A percentile compares a stretch with the other conserved stretches of the same genome.
Conservation (phyloP, 2,329 filamentous ascomycete genomes). For the Diaporthe sp. region DNA sequence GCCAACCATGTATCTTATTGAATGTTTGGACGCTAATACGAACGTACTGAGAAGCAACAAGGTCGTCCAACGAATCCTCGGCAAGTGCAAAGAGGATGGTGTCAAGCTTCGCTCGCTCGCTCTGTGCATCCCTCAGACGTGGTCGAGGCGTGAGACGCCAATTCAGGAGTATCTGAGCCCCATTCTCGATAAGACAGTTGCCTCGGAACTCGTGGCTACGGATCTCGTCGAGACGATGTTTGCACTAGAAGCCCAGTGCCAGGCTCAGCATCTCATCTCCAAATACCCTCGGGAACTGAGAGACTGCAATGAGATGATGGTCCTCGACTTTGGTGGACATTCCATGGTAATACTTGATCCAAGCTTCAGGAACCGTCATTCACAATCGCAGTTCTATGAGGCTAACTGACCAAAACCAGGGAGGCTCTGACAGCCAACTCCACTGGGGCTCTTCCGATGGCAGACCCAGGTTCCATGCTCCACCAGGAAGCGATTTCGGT, state of each 20-base stretch:
- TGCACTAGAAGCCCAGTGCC: conserved; percentile 21
- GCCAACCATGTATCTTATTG: no score
- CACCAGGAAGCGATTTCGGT: conserved; percentile 22
- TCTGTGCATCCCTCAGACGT: conserved; percentile 22
- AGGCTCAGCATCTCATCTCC: conserved; percentile 3
- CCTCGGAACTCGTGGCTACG: background rate
- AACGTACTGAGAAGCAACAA: background rate
- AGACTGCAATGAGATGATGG: background rate
- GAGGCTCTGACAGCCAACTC: conserved; percentile 1
- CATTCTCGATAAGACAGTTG: conserved; percentile 12
- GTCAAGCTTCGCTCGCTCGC: background rate
- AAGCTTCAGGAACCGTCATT: background rate
- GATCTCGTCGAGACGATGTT: background rate
- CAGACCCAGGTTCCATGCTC: conserved; percentile 3
- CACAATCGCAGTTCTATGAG: background rate
- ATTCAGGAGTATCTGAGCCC: conserved; percentile 26
- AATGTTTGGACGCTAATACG: background rate
- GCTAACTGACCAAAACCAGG: background rate
- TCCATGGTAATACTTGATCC: background rate
- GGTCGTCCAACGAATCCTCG: background rate
- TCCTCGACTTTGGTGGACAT: conserved; percentile 28
- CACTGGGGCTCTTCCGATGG: background rate
- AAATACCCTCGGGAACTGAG: background rate
- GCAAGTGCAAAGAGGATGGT: background rate
- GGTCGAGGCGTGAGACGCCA: conserved; percentile 23